These are phyloP conservation scores for Annulohypoxylon nitens DNA, from an alignment of 495 filamentous ascomycete genomes.

Conservation along the genomic window DNA sequence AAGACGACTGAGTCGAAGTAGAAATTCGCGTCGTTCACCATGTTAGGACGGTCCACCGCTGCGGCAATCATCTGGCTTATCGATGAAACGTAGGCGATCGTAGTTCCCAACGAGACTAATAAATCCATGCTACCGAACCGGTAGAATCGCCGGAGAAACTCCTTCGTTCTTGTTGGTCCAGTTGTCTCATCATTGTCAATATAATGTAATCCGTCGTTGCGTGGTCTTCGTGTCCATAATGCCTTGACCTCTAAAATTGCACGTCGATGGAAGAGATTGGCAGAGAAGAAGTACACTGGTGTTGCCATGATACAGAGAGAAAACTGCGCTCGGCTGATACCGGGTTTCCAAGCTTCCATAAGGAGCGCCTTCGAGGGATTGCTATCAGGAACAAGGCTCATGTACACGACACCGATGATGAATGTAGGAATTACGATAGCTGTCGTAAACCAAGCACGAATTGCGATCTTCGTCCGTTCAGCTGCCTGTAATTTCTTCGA, in stretches of 20 bases:
- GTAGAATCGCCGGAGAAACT: slow-evolving; percentile 82
- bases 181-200: neutral
- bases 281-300: slow-evolving; percentile 89
- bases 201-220: neutral
- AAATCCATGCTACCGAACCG: slow-evolving; percentile 98
- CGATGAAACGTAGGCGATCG: slow-evolving; percentile 88
- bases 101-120: slow-evolving; percentile 88
- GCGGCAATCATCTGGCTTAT: slow-evolving; percentile 82
- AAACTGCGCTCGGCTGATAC: slow-evolving; percentile 83
- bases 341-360: slow-evolving; percentile 77
- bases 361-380: slow-evolving; percentile 71
- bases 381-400: slow-evolving; percentile 76
- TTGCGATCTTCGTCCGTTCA: slow-evolving; percentile 71
- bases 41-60: slow-evolving; percentile 58
- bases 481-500: slow-evolving; percentile 76
- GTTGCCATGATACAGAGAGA: slow-evolving; percentile 88
- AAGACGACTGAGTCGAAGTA: slow-evolving; percentile 98
- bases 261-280: slow-evolving; percentile 86
- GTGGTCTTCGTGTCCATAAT: slow-evolving; percentile 84
- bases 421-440: slow-evolving; percentile 86
- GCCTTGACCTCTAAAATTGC: slow-evolving; percentile 83
- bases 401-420: slow-evolving; percentile 90
- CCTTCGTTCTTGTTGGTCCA: slow-evolving; percentile 46
- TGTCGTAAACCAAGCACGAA: slow-evolving; percentile 78
- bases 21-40: slow-evolving; percentile 67